phyloP scores from a whole-genome alignment of 805 yeast species.

The Candida parachauliodes region DNA sequence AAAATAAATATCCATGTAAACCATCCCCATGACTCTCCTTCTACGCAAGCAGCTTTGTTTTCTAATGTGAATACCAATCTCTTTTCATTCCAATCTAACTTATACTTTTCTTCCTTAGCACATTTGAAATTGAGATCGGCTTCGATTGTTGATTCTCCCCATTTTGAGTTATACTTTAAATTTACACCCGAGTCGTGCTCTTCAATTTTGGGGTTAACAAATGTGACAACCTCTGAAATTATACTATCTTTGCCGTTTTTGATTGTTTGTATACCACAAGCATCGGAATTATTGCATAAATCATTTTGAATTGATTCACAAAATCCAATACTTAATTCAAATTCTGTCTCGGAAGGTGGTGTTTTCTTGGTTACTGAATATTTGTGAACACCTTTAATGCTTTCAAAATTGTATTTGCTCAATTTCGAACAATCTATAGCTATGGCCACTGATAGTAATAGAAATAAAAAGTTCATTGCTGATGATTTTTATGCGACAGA shows the following conservation, averaged over 20 bases:
- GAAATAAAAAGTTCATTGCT: slow-evolving; percentile 5
- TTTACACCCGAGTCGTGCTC: slow-evolving; percentile 26
- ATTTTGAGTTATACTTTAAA: slow-evolving; percentile 41
- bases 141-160: slow-evolving; percentile 63
- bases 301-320: slow-evolving; percentile 51
- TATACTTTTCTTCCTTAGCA: slow-evolving; percentile 17
- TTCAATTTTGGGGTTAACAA: slow-evolving; percentile 38
- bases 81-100: slow-evolving; percentile 37
- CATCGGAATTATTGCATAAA: slow-evolving; percentile 47
- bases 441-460: slow-evolving; percentile 5
- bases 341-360: slow-evolving; percentile 71
- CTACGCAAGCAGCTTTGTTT: slow-evolving; percentile 39
- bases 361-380: slow-evolving; percentile 47
- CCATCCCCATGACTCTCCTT: slow-evolving; percentile 68
- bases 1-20: slow-evolving; percentile 79
- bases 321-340: slow-evolving; percentile 68
- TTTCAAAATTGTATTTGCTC: slow-evolving; percentile 37
- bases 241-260: slow-evolving; percentile 47
- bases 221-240: slow-evolving; percentile 60
- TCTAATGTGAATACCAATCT: slow-evolving; percentile 24
- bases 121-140: slow-evolving; percentile 51
- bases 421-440: slow-evolving; percentile 37
- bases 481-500: neutral
- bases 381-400: slow-evolving; percentile 48
- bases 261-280: slow-evolving; percentile 72